These are phyloP conservation scores for Lotmaria passim DNA, from an alignment of 208 protist species.

Conservation along the genomic window DNA sequence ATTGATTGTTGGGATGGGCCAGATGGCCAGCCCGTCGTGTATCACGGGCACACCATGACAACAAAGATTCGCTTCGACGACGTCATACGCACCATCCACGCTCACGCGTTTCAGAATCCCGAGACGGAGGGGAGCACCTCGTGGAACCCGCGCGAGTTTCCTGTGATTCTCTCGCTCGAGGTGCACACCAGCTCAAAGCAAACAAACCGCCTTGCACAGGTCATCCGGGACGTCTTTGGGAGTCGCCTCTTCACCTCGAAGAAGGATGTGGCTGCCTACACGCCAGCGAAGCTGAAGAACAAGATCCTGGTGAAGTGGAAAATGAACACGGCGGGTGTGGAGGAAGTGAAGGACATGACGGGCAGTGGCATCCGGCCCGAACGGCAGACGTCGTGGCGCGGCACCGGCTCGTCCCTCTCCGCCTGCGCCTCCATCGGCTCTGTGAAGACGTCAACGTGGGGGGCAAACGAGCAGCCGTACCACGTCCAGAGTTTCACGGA, in stretches of 20 bases:
- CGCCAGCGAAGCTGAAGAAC: constrained; percentile 50
- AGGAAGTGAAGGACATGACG: constrained; percentile 42
- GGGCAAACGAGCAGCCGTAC: constrained; percentile 39
- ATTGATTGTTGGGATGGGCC: constrained; percentile 87
- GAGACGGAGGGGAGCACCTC: background rate
- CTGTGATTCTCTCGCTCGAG: constrained; percentile 86
- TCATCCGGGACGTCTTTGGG: constrained; percentile 60
- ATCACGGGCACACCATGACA: constrained; percentile 83
- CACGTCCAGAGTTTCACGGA: constrained; percentile 73
- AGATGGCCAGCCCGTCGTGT: constrained; percentile 74
- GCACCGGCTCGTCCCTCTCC: constrained; percentile 32
- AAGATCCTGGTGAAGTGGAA: constrained; percentile 81
- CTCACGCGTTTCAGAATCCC: constrained; percentile 60
- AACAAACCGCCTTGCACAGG: constrained; percentile 63
- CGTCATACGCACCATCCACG: constrained; percentile 64
- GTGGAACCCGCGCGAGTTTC: constrained; percentile 59
- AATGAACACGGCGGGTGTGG: constrained; percentile 43
- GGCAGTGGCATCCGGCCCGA: constrained; percentile 45
- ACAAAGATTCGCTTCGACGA: constrained; percentile 73
- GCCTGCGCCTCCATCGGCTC: constrained; percentile 51
- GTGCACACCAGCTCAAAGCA: constrained; percentile 76
- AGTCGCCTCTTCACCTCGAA: constrained; percentile 32
- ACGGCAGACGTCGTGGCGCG: constrained; percentile 3
- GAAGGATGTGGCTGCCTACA: constrained; percentile 33
- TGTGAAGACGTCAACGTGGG: constrained; percentile 46